Evolutionary conservation across 106 monocot species (phyloP), one percentile per base, ranked within the genome.

Genomic region (Acorus calamus): DNA sequence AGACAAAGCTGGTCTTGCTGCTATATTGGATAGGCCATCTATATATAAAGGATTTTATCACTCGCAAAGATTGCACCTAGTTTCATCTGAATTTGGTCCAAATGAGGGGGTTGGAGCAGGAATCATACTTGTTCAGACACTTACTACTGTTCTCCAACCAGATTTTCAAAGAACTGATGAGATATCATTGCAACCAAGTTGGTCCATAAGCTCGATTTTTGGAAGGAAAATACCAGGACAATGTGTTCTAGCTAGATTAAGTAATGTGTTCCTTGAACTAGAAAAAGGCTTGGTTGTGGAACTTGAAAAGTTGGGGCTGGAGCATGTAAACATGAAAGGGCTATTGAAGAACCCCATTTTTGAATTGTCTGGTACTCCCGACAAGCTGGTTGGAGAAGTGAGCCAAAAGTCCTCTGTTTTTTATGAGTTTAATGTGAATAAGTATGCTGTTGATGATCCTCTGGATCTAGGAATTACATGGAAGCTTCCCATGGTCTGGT

Each of bases 1-100:
- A 62, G 96, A 98, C 63, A 98, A 88, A 70, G 79, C 87, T 72
- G 96, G 96, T 3, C 55, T 98, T 59, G 96, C 91, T 75, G 80
- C 74, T 71, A 65, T 91, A 59, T 62, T 98, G 60, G 82, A 88
- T 55, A 84, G 96, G 64, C 85, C 96, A 73, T 91, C 91, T 55
- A 91, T 98, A 62, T 98, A 91, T 55, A 88, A 69, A 67, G 84
- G 82, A 47, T 78, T 83, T 71, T 98, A 91, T 60, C 91, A 91
- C 71, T 98, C 91, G 41, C 96, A 98, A 73, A 86, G 85, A 62
- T 74, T 98, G 71, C 66, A 54, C 48, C 49, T 98, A 43, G 53
- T 59, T 57, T 85, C 85, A 68, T 60, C 68, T 70, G 63, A 76
- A 47, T 74, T 67, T 43, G 28, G 28, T 28, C 28, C 28, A 28